phyloP scores from a whole-genome alignment of 2,329 filamentous ascomycete species.

The Penicillium sp. region DNA sequence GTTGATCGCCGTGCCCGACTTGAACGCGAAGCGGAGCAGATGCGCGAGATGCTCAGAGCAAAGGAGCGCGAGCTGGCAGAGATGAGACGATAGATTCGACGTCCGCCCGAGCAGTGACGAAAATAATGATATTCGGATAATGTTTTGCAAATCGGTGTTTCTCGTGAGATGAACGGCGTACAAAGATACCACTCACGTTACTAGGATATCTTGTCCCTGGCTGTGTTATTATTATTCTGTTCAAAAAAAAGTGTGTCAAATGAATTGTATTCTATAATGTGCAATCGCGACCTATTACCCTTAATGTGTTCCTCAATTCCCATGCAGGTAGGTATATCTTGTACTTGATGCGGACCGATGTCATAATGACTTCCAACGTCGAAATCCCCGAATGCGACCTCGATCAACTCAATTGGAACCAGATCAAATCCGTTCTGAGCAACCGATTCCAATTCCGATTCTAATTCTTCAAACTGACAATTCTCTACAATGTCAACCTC shows the following conservation, averaged over 20 bases:
- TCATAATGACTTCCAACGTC: neutral
- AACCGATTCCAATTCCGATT: neutral
- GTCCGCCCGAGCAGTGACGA: slow-evolving; percentile 14
- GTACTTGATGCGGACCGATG: neutral
- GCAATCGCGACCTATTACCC: neutral
- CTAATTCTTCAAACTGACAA: neutral
- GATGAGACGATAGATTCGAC: slow-evolving; percentile 28
- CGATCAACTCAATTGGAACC: neutral
- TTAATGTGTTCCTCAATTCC: neutral
- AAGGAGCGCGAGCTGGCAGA: slow-evolving; percentile 66
- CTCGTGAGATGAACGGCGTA: slow-evolving; percentile 9
- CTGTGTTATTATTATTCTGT: slow-evolving; percentile 12
- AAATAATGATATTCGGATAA: slow-evolving; percentile 16
- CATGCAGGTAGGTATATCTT: no score
- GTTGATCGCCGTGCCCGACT: slow-evolving; percentile 58
- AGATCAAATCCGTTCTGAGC: neutral
- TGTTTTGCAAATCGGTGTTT: slow-evolving; percentile 7
- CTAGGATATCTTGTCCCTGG: slow-evolving; percentile 9
- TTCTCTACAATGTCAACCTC: neutral
- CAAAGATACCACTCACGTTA: slow-evolving; percentile 18
- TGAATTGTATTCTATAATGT: slow-evolving; percentile 8
- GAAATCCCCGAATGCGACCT: neutral
- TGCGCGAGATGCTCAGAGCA: slow-evolving; percentile 61
- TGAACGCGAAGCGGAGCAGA: slow-evolving; percentile 64
- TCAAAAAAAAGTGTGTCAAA: slow-evolving; percentile 2